phyloP scores from a whole-genome alignment of 805 yeast species.

The Wickerhamomyces sydowiorum region DNA sequence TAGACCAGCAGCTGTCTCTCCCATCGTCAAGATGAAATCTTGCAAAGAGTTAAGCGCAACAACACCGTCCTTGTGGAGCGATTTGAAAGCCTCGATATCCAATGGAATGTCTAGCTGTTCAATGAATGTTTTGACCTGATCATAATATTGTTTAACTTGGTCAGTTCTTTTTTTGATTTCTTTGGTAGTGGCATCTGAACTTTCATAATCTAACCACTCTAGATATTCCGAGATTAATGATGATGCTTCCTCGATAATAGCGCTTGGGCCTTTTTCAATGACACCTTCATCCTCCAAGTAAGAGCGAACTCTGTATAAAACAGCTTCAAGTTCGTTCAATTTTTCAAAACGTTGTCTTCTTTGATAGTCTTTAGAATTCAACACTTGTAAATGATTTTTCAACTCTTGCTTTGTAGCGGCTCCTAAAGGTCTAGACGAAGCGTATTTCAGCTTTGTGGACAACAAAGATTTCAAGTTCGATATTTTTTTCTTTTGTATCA shows the following conservation, averaged over 20 bases:
- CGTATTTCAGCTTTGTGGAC: constrained; percentile 26
- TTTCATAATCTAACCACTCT: constrained; percentile 77
- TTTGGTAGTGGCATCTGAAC: constrained; percentile 41
- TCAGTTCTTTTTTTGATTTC: constrained; percentile 31
- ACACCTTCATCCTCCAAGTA: constrained; percentile 50
- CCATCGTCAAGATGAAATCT: constrained; percentile 36
- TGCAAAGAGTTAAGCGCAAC: constrained; percentile 36
- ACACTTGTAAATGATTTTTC: constrained; percentile 40
- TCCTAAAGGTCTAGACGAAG: constrained; percentile 44
- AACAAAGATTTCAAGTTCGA: constrained; percentile 1
- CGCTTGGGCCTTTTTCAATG: constrained; percentile 32
- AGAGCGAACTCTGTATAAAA: constrained; percentile 64
- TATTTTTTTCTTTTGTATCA: constrained; percentile 14
- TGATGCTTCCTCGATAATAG: constrained; percentile 31
- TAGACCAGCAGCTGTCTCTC: constrained; percentile 37
- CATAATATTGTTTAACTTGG: constrained; percentile 20
- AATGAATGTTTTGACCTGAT: constrained; percentile 31
- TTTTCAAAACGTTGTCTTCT: constrained; percentile 49
- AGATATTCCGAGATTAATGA: constrained; percentile 40
- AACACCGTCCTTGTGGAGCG: constrained; percentile 37
- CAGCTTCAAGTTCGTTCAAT: constrained; percentile 65
- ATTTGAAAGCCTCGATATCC: constrained; percentile 37
- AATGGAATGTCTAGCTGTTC: constrained; percentile 41
- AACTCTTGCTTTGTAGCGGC: constrained; percentile 40
- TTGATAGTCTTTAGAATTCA: constrained; percentile 51